phyloP scores from a whole-genome alignment of 176 grass and related monocot species.

The Eleusine indica region DNA sequence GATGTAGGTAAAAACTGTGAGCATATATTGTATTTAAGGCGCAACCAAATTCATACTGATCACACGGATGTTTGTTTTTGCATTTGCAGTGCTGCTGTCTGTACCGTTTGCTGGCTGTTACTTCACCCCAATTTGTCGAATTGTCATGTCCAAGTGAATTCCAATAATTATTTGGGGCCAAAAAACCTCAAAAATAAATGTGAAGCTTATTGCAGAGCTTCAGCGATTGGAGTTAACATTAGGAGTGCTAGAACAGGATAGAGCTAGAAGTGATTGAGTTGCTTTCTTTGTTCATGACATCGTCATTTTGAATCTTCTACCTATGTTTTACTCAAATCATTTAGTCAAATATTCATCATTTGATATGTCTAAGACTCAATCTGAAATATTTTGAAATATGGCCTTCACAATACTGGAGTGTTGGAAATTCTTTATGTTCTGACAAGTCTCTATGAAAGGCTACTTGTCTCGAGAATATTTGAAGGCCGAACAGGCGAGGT shows the following conservation, averaged over 20 bases:
- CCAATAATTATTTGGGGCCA: conserved; percentile 21
- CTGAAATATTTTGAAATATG: not conserved
- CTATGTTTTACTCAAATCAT: not conserved
- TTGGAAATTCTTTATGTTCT: not conserved
- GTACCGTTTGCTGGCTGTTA: not conserved
- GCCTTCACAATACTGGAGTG: not conserved
- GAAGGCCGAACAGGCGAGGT: too few relatives aligned
- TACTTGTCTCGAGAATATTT: too few relatives aligned
- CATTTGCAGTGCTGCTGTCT: conserved; percentile 16
- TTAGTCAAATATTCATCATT: not conserved
- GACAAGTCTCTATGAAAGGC: not conserved
- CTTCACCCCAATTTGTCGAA: conserved; percentile 39
- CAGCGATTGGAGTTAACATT: conserved; percentile 1
- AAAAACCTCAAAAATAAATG: conserved; percentile 30
- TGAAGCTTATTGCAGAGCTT: not conserved
- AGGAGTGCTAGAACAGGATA: not conserved
- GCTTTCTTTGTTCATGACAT: conserved; percentile 5
- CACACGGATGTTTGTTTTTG: conserved; percentile 25
- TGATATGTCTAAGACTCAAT: not conserved
- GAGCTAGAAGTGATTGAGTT: not conserved
- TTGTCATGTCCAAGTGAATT: conserved; percentile 22
- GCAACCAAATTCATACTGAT: conserved; percentile 7
- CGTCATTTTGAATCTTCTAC: not conserved
- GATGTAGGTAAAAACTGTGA: not conserved
- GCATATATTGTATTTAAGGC: not conserved